These are phyloP conservation scores for Globisporangium paddicum DNA, from an alignment of 352 stramenopile genomes.

Conservation along the genomic window DNA sequence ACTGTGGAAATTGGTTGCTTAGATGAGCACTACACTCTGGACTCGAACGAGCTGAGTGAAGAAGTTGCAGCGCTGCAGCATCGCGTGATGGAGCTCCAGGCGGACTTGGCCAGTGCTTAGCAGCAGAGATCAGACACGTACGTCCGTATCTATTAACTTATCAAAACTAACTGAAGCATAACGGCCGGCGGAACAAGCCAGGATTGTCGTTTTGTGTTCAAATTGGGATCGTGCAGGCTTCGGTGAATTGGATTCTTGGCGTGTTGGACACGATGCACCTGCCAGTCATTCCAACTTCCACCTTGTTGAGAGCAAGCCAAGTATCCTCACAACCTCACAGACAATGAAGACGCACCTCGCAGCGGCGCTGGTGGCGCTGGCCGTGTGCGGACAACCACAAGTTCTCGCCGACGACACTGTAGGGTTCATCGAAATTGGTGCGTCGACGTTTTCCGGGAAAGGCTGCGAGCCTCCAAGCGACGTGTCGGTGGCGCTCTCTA, in stretches of 20 bases:
- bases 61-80: constrained; percentile 58
- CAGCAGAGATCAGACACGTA: not conserved
- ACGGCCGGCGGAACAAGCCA: not conserved
- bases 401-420: not conserved
- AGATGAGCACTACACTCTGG: constrained; percentile 51
- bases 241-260: not conserved
- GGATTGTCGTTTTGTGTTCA: not conserved
- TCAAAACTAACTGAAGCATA: not conserved
- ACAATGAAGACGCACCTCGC: not conserved
- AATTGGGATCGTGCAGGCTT: not conserved
- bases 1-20: not conserved
- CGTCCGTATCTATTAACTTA: too few relatives aligned
- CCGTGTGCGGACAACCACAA: not conserved
- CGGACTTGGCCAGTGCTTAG: constrained; percentile 44
- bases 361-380: not conserved
- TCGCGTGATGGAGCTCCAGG: constrained; percentile 57
- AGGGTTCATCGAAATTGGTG: not conserved
- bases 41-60: constrained; percentile 54
- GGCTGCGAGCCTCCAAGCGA: not conserved
- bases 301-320: not conserved
- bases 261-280: not conserved
- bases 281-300: not conserved
- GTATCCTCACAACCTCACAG: not conserved
- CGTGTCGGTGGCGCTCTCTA: constrained; percentile 1
- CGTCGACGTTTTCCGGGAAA: constrained; percentile 8